Base-by-base conservation (phyloP, 2,329 filamentous ascomycete genomes). In the Ilyonectria destructans region DNA sequence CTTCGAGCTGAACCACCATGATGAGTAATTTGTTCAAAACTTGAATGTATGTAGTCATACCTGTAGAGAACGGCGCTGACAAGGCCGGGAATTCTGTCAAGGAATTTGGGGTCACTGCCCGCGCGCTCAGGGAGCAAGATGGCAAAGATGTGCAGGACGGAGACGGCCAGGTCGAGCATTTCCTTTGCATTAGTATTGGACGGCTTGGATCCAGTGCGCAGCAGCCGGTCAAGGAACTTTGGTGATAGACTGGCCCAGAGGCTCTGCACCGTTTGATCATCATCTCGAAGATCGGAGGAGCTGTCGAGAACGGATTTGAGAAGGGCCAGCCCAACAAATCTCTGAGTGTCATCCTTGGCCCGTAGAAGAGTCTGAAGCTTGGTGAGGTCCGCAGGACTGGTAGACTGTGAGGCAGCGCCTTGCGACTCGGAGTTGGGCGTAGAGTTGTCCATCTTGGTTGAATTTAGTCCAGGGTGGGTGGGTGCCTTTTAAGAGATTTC, bases 261-360 rank as follows among this genome's bases (percentile, higher is more conserved):
- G 15, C 77, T 77, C n/a, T 79, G 74, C 5, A 91, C 74, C 8
- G 75, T 77, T 2, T 79, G 78, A 10, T 83, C 80, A 77, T 90
- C 84, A 59, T 84, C 79, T 51, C 84, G 84, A 23, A 90, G 78
- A n/a, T 84, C 78, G 23, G 84, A 80, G 6, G 87, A 86, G 75
- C 88, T 90, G 78, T 92, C 90, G 35, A 93, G 83, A 13, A 91
- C 80, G n/a, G 89, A 88, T 74, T 90, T 91, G 58, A 93, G 84
- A 23, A 93, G 83, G 1, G 90, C 89, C 23, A 93, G 82, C 8
- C 90, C 91, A 45, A 92, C 90, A 71, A 93, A 92, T 74, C 89
- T 86, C 21, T 89, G 88, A 0, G 91, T 93, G 76, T 93, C 91
- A 75, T 92, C 87, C 68, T 89, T 90, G 61, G 87, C 80, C 61